Base-by-base conservation (phyloP, 31 red algal genomes). In the Asparagopsis taxiformis region DNA sequence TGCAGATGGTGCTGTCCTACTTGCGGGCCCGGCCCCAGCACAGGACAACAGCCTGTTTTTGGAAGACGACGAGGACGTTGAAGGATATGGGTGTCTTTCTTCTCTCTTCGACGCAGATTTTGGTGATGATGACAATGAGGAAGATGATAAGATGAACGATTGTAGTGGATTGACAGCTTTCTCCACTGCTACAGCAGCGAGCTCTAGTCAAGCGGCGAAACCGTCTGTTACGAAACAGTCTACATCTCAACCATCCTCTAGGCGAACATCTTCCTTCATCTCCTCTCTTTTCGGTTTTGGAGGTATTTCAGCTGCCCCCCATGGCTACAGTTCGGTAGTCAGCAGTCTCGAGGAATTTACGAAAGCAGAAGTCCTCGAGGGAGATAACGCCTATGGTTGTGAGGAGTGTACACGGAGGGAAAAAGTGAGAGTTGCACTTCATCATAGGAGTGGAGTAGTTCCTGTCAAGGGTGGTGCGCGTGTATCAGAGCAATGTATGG, bases 341-440 rank as follows among this genome's bases (percentile, higher is more conserved):
- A 79, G 66, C 8, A 79, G 72, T 19, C 54, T 92, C 29, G 79
- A 62, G 34, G 68, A 80, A 2, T 82, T 92, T 26, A 72, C 69
- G 50, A 66, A 75, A 20, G 66, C 77, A 5, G 88, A 92, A 51
- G 66, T 69, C 9, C 64, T 92, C 28, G 79, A 92, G 51, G 88
- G 88, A 28, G 79, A 92, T 31, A 92, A 92, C 55, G 88, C 77
- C 25, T 92, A 92, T 33, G 72, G 74, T 51, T 92, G 88, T 39
- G 88, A 92, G 19, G 72, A 76, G 29, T 92, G 88, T 32, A 83
- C 71, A n/a, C 48, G 78, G 8, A 50, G 78, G 20, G 65, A 82
- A 62, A 72, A 70, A 28, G 65, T 82, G 17, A 64, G 78, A 16
- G 57, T 72, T 61, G 78, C 66, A 7, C 2, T 79, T 48, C 75